Base-by-base conservation (phyloP, 495 filamentous ascomycete species). In the Cudoniella acicularis region DNA sequence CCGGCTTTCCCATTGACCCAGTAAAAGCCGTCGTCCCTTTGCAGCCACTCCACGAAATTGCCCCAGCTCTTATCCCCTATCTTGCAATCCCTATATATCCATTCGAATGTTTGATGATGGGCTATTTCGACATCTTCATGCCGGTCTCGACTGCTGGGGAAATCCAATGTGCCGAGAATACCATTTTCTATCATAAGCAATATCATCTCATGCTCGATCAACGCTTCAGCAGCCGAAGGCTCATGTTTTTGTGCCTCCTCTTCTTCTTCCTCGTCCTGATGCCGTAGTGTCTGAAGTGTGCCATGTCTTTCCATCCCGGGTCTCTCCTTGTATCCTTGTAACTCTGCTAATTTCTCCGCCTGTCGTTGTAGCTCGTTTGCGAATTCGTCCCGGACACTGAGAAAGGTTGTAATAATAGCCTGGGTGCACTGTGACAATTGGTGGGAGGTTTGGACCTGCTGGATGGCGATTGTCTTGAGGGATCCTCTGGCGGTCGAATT, bases 1-100 rank as follows among this genome's bases (percentile, higher is more conserved):
- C 72, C 74, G 1, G 71, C 60, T 47, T 74, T 74, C 1, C 74
- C 74, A 1, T 60, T 66, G 4, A 76, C 24, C 72, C 73, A 76
- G 50, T 71, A 72, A 9, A 72, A 46, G 24, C 56, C 50, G 0
- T 61, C 51, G 6, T 49, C 57, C 4, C 50, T 11, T 25, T 48
- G n/a, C 0, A 69, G 57, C 67, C 67, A 69, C 2, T 55, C 24
- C 13, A 49, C 13, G 49, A 71, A 66, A 16, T 53, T 52, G 21
- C 27, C 45, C 50, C 56, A 61, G 10, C 42, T 22, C 16, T 58
- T 41, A 25, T 50, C 48, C 2, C 64, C 24, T 24, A 20, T 30
- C 20, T n/a, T 6, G 1, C 9, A 20, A 8, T 36, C 21, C 4
- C 48, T 20, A 57, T 64, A 62, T 17, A 59, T 60, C 69, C 69